A percentile compares a stretch with the other conserved stretches of the same genome.
Conservation (phyloP, 2,329 filamentous ascomycete species). For the Scedosporium minutisporum region DNA sequence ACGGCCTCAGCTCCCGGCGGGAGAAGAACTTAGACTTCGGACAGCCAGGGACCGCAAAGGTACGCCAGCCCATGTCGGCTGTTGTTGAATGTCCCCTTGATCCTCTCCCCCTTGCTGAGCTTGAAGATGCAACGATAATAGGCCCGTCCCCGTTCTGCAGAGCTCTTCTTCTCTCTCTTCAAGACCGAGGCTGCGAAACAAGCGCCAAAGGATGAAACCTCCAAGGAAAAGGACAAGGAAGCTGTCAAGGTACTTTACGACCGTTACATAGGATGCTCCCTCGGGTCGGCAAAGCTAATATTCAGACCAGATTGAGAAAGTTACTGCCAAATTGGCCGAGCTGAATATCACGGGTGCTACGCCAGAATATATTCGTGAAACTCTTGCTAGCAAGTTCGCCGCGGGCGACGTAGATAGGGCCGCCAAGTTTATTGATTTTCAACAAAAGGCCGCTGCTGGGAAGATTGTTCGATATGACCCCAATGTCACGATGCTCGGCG, state of each 20-base stretch:
- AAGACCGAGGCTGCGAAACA: slow-evolving; percentile 50
- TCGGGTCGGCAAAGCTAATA: slow-evolving; percentile 11
- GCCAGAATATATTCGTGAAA: slow-evolving; percentile 48
- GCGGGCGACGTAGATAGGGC: slow-evolving; percentile 64
- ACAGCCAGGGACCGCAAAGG: neutral
- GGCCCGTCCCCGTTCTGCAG: slow-evolving; percentile 43
- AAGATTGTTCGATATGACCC: slow-evolving; percentile 68
- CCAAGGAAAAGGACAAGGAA: slow-evolving; percentile 34
- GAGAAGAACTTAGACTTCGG: neutral
- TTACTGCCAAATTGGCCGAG: slow-evolving; percentile 22
- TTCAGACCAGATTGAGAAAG: slow-evolving; percentile 22
- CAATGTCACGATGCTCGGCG: slow-evolving; percentile 64
- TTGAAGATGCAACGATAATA: slow-evolving; percentile 16
- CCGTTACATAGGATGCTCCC: neutral
- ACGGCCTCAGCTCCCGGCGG: slow-evolving; percentile 36
- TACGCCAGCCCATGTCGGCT: neutral
- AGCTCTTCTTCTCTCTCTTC: slow-evolving; percentile 56
- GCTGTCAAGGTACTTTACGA: slow-evolving; percentile 23
- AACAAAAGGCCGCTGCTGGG: slow-evolving; percentile 74
- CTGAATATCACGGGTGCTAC: slow-evolving; percentile 35
- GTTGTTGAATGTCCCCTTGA: neutral
- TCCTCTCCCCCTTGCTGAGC: neutral
- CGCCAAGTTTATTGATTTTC: slow-evolving; percentile 64
- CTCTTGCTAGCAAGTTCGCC: slow-evolving; percentile 52
- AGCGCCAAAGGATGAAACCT: slow-evolving; percentile 28